phyloP scores from a whole-genome alignment of 768 basidiomycete genomes.

The Leccinellum albellum region DNA sequence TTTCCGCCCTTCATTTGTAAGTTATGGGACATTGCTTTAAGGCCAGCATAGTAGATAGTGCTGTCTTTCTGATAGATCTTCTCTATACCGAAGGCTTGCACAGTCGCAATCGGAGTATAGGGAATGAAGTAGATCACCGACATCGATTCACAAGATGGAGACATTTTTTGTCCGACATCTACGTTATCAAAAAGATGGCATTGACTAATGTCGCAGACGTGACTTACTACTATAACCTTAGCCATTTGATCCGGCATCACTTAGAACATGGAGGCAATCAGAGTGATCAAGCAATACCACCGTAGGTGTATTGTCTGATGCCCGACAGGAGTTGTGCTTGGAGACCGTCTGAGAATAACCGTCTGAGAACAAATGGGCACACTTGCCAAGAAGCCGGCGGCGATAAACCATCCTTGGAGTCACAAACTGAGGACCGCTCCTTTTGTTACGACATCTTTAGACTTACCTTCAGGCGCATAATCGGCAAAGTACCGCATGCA shows the following conservation, averaged over 20 bases:
- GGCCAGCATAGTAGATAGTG: background rate
- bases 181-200: background rate
- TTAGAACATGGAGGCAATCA: background rate
- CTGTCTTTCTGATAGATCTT: background rate
- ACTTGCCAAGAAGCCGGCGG: background rate
- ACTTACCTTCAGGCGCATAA: background rate
- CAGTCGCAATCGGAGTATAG: background rate
- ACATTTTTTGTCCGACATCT: too few relatives aligned
- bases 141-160: background rate
- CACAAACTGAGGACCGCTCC: too few relatives aligned
- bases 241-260: background rate
- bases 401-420: background rate
- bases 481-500: background rate
- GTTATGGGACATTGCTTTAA: background rate
- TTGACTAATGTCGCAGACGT: background rate
- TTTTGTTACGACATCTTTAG: too few relatives aligned
- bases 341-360: too few relatives aligned
- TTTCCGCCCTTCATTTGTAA: too few relatives aligned
- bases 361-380: background rate
- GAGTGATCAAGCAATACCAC: background rate
- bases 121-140: background rate
- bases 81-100: background rate
- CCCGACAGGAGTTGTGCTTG: background rate
- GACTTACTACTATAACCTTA: background rate
- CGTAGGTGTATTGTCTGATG: too few relatives aligned